A percentile compares a stretch with the other conserved stretches of the same genome.
Conservation (phyloP, 1,284 basidiomycete species). For the Rhodotorula sp. region DNA sequence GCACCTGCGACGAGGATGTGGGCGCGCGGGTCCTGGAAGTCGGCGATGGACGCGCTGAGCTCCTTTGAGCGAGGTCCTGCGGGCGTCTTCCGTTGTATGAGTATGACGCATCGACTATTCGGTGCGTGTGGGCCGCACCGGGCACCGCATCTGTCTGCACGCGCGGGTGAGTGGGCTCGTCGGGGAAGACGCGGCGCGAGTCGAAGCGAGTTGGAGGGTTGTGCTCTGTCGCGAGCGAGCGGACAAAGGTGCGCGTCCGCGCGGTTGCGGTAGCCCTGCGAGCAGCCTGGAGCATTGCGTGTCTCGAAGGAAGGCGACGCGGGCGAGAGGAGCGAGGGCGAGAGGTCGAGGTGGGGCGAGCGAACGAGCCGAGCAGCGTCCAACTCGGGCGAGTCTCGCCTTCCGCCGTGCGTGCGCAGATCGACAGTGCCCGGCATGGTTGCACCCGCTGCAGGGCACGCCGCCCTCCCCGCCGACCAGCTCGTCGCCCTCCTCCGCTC, state of each 20-base stretch:
- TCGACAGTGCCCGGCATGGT: slow-evolving; percentile 1
- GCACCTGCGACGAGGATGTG: slow-evolving; percentile 51
- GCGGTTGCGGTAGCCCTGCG: not conserved
- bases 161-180: slow-evolving; percentile 45
- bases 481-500: slow-evolving; percentile 33
- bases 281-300: not conserved
- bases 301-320: not conserved
- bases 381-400: not conserved
- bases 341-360: slow-evolving; percentile 1
- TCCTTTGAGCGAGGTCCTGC: slow-evolving; percentile 1
- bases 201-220: slow-evolving; percentile 17
- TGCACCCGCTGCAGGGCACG: slow-evolving; percentile 32
- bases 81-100: not conserved
- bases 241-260: not conserved
- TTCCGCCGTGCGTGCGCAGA: not conserved
- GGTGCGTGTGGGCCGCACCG: slow-evolving; percentile 22
- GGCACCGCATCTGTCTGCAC: slow-evolving; percentile 46
- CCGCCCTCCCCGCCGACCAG: slow-evolving; percentile 27
- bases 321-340: not conserved
- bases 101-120: too few relatives aligned
- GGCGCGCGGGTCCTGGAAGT: slow-evolving; percentile 53
- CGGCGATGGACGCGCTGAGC: slow-evolving; percentile 45
- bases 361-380: fast-evolving
- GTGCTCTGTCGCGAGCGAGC: slow-evolving; percentile 24
- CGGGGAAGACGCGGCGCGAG: slow-evolving; percentile 42